Conservation (phyloP, 768 basidiomycete species). For the Serendipita sp. region DNA sequence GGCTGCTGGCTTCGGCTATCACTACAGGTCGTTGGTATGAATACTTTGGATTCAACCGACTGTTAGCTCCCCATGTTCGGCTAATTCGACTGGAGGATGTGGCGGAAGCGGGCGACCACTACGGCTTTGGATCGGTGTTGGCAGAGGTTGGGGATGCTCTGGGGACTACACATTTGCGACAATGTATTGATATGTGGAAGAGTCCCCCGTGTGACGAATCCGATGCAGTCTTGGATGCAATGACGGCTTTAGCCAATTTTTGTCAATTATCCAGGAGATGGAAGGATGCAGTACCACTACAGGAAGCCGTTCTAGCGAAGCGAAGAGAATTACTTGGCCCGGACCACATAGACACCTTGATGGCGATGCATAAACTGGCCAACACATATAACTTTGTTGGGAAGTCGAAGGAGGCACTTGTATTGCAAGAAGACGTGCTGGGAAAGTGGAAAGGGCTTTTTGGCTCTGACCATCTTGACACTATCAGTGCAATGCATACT, state of each 20-base stretch:
- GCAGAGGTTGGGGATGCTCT: neutral
- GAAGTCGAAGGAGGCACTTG: neutral
- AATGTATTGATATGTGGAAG: neutral
- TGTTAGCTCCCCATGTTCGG: neutral
- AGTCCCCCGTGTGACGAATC: neutral
- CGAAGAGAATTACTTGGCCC: neutral
- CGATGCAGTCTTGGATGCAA: neutral
- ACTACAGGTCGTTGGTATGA: neutral
- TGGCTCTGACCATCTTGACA: neutral
- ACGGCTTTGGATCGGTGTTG: neutral
- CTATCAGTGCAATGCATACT: neutral
- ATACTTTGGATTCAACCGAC: neutral
- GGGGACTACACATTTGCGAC: neutral
- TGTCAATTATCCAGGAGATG: neutral
- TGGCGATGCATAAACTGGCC: neutral
- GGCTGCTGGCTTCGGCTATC: neutral
- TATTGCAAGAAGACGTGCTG: neutral
- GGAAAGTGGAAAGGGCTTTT: neutral
- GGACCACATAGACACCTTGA: neutral
- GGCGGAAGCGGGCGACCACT: neutral
- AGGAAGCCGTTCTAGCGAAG: neutral
- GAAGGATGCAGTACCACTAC: neutral
- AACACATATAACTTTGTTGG: neutral
- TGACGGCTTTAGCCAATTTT: neutral
- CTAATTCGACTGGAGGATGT: neutral